Evolutionary conservation across 1,284 basidiomycete species (phyloP).

Genomic region (Pholiota adiposa): DNA sequence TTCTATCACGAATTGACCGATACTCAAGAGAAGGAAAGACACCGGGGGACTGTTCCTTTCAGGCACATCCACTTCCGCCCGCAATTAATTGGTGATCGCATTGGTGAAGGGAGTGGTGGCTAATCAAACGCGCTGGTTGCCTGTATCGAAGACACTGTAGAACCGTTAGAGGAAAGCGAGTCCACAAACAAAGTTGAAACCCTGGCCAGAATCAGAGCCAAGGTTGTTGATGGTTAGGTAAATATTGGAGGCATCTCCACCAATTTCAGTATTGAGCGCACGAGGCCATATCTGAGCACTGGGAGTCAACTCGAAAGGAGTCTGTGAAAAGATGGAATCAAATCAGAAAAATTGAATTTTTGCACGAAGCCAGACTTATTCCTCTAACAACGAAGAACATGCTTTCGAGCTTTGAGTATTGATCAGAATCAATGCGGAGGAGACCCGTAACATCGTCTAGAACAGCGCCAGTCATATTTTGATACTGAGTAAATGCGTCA

Average conservation of each 20-base stretch:
- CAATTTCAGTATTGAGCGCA: constrained; percentile 55
- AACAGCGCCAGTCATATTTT: constrained; percentile 52
- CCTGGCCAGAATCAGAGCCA: constrained; percentile 41
- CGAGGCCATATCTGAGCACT: constrained; percentile 70
- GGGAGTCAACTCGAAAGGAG: constrained; percentile 56
- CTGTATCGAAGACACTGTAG: constrained; percentile 68
- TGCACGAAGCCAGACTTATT: constrained; percentile 30
- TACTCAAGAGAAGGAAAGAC: too few relatives aligned
- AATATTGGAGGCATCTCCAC: constrained; percentile 46
- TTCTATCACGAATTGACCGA: too few relatives aligned
- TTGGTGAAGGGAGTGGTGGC: constrained; percentile 57
- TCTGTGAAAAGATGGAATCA: constrained; percentile 34
- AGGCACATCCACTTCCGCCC: neutral
- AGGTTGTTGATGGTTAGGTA: constrained; percentile 55
- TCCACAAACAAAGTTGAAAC: constrained; percentile 58
- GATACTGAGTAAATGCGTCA: constrained; percentile 58
- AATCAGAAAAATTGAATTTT: neutral
- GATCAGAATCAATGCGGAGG: constrained; percentile 52
- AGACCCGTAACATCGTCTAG: constrained; percentile 57
- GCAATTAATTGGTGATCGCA: constrained; percentile 55
- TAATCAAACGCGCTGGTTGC: constrained; percentile 58
- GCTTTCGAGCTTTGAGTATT: constrained; percentile 56
- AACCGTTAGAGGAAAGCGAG: constrained; percentile 65
- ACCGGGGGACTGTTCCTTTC: too few relatives aligned
- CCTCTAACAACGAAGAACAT: constrained; percentile 58